phyloP scores from a whole-genome alignment of 2,329 filamentous ascomycete genomes.

The Chrysosporium queenslandicum region DNA sequence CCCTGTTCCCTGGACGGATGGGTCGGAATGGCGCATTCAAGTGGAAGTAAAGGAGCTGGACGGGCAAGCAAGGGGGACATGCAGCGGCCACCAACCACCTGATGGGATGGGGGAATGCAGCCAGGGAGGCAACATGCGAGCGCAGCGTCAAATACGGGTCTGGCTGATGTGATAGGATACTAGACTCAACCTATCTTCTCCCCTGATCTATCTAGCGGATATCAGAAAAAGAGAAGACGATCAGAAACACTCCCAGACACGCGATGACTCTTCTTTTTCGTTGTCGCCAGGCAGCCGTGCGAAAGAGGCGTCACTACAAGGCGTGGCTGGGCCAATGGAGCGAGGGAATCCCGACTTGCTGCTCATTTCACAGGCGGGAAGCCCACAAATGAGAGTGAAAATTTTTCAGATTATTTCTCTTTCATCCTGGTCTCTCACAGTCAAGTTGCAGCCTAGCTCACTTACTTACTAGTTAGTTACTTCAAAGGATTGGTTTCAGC shows the following conservation, averaged over 20 bases:
- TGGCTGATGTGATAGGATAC: neutral
- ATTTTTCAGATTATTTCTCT: neutral
- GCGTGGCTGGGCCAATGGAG: constrained; percentile 8
- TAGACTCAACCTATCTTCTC: too few relatives aligned
- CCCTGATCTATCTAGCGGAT: neutral
- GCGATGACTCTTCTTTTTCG: neutral
- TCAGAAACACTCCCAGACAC: neutral
- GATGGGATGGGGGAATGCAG: neutral
- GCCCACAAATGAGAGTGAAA: constrained; percentile 7
- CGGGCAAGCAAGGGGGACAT: neutral
- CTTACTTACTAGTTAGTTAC: neutral
- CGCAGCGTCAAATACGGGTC: too few relatives aligned
- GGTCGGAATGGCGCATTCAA: neutral
- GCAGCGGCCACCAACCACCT: neutral
- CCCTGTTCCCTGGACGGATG: neutral
- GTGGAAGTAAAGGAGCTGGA: too few relatives aligned
- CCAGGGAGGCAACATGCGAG: neutral
- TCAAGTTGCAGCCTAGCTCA: constrained; percentile 3
- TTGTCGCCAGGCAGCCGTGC: neutral
- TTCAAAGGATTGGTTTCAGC: constrained; percentile 5
- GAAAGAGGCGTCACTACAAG: neutral
- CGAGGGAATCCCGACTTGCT: neutral
- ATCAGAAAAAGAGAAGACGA: neutral
- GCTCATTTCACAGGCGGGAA: constrained; percentile 1
- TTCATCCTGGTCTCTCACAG: too few relatives aligned